Base-by-base conservation (phyloP, 2,329 filamentous ascomycete species). In the Dothistroma septosporum region DNA sequence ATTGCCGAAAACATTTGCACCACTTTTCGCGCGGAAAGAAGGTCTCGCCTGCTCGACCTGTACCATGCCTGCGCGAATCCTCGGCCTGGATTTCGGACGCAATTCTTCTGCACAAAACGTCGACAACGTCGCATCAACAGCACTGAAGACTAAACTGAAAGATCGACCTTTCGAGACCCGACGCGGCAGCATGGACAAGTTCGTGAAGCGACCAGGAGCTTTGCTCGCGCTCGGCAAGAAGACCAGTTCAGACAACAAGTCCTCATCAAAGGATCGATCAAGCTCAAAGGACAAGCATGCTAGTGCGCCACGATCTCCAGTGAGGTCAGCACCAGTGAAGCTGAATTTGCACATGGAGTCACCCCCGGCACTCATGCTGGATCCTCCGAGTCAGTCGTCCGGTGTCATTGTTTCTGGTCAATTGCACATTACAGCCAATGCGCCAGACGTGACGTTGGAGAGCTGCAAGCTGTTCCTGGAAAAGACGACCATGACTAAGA, bases 361-460 rank as follows among this genome's bases (percentile, higher is more conserved):
- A 12, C 91, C 92, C 1, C 92, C 92, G 2, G 82, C 93, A 19
- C 85, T 97, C 50, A 88, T 96, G 77, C 90, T 94, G 71, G 92
- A 92, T 64, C 80, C 83, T 24, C 82, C 90, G 0, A 83, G 87
- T 63, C 83, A 84, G 66, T 96, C 92, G 68, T 89, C 88, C 2
- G 93, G 93, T 59, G 91, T 92, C 7, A 80, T 97, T 61, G 84
- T 97, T 55, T 95, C 91, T 0, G 92, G 92, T 32, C 89, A 91
- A 73, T 79, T 97, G 68, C 85, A 87, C 68, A 77, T 97, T 58
- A 80, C 85, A 44, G 84, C 96, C 69, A 83, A 83, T 64, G 87
- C 92, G 57, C 70, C 76, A 11, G 79, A 89, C 60, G 82, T 91
- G 53, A 79, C 75, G 11, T 77, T 97, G 49, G 86, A 90, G 63